Evolutionary conservation across 768 basidiomycete genomes (phyloP).

Genomic region (Pulveroboletus sp.): DNA sequence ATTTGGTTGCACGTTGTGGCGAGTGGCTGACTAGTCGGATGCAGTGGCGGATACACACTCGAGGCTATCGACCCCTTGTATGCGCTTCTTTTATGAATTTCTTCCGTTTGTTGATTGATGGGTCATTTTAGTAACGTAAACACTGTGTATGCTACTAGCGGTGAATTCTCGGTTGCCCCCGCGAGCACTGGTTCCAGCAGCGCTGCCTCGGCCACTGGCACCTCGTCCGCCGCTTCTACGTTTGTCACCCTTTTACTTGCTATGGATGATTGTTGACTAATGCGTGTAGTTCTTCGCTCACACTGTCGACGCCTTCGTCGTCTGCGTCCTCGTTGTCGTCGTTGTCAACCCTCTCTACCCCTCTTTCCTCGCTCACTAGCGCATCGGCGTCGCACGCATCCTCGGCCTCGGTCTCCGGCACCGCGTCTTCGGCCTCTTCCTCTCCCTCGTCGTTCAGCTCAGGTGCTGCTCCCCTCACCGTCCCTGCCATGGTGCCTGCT

Average conservation of each 20-base stretch:
- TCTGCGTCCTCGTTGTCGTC: no score
- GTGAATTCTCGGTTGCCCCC: conserved; percentile 41
- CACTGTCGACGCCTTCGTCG: conserved; percentile 1
- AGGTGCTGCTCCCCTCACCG: conserved; percentile 33
- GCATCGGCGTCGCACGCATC: no score
- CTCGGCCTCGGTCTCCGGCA: conserved; percentile 4
- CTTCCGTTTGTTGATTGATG: neutral
- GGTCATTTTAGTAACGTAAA: conserved; percentile 37
- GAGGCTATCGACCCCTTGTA: conserved; percentile 44
- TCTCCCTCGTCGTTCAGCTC: conserved; percentile 20
- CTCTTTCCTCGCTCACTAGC: neutral
- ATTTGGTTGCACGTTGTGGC: neutral
- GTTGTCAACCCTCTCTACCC: no score
- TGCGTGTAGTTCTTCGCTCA: neutral
- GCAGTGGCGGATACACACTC: conserved; percentile 48
- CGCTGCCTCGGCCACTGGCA: conserved; percentile 12
- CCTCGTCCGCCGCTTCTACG: conserved; percentile 1
- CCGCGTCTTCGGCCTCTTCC: conserved; percentile 18
- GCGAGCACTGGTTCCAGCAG: conserved; percentile 6
- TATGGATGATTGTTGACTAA: conserved; percentile 5
- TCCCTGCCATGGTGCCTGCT: conserved; percentile 31
- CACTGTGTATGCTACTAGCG: conserved; percentile 39
- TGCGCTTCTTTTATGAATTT: neutral
- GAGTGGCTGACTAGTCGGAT: neutral
- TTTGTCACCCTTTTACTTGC: neutral